These are phyloP conservation scores for Hypoxylon sp. DNA, from an alignment of 2,329 filamentous ascomycete genomes.

Conservation along the genomic window DNA sequence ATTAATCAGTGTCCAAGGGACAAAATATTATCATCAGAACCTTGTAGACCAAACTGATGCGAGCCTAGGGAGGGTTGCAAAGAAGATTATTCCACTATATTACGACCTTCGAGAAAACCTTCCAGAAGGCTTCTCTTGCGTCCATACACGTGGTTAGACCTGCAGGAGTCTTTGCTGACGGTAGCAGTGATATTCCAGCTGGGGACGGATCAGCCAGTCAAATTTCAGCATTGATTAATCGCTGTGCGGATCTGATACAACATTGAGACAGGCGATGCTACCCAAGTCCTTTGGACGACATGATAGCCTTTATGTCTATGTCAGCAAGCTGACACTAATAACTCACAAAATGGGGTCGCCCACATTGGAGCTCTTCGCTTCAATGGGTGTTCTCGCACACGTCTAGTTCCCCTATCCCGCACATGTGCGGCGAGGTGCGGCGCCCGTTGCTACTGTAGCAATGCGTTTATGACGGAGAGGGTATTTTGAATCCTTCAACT, in stretches of 20 bases:
- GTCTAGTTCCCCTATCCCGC: conserved; percentile 28
- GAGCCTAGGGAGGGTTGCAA: conserved; percentile 47
- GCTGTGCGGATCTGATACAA: conserved; percentile 42
- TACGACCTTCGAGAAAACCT: conserved; percentile 49
- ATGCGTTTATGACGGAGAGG: conserved; percentile 19
- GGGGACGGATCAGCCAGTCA: conserved; percentile 37
- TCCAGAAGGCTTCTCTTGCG: conserved; percentile 51
- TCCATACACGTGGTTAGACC: conserved; percentile 47
- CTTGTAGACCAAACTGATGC: conserved; percentile 13
- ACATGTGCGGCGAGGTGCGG: conserved; percentile 17
- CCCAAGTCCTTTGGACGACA: conserved; percentile 24
- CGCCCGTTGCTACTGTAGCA: conserved; percentile 25
- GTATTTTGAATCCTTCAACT: conserved; percentile 37
- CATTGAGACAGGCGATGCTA: conserved; percentile 32
- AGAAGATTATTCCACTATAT: conserved; percentile 25
- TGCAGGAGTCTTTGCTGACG: conserved; percentile 49
- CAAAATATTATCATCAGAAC: conserved; percentile 13
- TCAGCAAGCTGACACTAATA: conserved; percentile 28
- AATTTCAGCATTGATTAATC: conserved; percentile 34
- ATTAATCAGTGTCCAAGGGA: conserved; percentile 27
- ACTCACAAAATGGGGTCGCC: conserved; percentile 20
- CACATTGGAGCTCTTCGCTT: conserved; percentile 15
- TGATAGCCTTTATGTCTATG: conserved; percentile 20
- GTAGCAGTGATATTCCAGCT: conserved; percentile 46
- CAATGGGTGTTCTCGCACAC: conserved; percentile 23